Evolutionary conservation across 164 flowering plant species (phyloP), one percentile per base, ranked within the genome.

Genomic region (Platanus orientalis): DNA sequence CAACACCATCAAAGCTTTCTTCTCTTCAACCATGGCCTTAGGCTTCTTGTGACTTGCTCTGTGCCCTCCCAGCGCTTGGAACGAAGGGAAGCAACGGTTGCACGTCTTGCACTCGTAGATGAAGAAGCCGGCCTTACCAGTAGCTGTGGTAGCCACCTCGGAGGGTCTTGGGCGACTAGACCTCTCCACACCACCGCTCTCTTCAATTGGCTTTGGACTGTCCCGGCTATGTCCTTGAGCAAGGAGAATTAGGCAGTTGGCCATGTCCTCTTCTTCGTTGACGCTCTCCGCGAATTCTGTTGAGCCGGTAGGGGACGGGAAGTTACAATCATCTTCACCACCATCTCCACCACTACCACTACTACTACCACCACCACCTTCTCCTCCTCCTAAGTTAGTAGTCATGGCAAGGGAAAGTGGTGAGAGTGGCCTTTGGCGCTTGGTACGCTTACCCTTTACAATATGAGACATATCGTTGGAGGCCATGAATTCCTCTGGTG

Each of bases 31-130:
- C 45, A 45, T 27, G 4, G 66, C 23, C 64, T 70, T 83, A 3
- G 75, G 76, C 60, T 73, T 84, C 71, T 79, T 82, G 72, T 86
- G 91, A 70, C 87, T 82, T 0, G 88, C 84, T n/a, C 91, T 55
- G 66, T 86, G 91, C 7, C 91, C 91, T 1, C 88, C 88, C 0
- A 86, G 61, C 0, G 88, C 91, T 66, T 84, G 91, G 55, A 86
- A 86, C 1, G 91, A 84, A 7, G 79, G 72, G 62, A 86, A 86
- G 7, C 69, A 64, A 11, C 79, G 67, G 60, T 75, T 74, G 62
- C 91, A 86, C 0, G 91, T 84, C 65, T 79, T 82, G 63, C 91
- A 86, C 73, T 82, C 84, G 69, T 81, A 82, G 6, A 63, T 77
- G 45, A 69, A 74, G 10, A 73, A 62, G 2, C 78, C 80, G 1